Evolutionary conservation across 305 asterid species (phyloP), one percentile per base, ranked within the genome.

Genomic region (Solanum aculeatissimum): DNA sequence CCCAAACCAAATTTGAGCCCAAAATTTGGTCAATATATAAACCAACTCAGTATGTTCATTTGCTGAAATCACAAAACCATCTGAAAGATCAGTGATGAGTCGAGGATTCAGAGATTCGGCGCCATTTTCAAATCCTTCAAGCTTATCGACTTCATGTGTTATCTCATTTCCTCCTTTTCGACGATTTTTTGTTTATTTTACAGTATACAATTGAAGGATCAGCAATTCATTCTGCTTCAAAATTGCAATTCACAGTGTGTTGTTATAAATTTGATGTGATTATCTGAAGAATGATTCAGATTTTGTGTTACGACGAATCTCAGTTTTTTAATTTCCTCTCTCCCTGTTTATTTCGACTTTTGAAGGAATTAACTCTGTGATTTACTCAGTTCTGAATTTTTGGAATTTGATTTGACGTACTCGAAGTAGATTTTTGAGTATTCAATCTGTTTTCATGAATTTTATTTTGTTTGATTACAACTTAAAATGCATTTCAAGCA

Each of bases 21-120:
- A 78, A 78, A 78, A 32, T 2, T 53, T n/a, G 49, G 29, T 13
- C 19, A 19, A 21, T 49, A 57, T 70, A 29, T 55, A 95, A 92
- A 77, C 89, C 92, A 84, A 66, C 90, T 93, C 94, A 92, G 80
- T 84, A 92, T 85, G 91, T 87, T 89, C 95, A 29, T 87, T 85
- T 81, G 92, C 91, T 87, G 88, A 85, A 85, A 38, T 82, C 70
- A 53, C 51, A 27, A 38, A 66, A 23, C 19, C 25, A 69, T 10
- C 51, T 69, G 29, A 69, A 69, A 69, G 12, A 77, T 89, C 58
- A 65, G 81, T 19, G 74, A 89, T 58, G 86, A 88, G 57, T 83
- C 84, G 88, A 11, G 89, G 86, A 23, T 87, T 69, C 90, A 85
- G 90, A 82, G 92, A 89, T 81, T 66, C 92, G 27, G 86, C 88